A percentile compares a stretch with the other conserved stretches of the same genome.
phyloP scores from a whole-genome alignment of 768 basidiomycete genomes.

The Phanerochaete carnosa region DNA sequence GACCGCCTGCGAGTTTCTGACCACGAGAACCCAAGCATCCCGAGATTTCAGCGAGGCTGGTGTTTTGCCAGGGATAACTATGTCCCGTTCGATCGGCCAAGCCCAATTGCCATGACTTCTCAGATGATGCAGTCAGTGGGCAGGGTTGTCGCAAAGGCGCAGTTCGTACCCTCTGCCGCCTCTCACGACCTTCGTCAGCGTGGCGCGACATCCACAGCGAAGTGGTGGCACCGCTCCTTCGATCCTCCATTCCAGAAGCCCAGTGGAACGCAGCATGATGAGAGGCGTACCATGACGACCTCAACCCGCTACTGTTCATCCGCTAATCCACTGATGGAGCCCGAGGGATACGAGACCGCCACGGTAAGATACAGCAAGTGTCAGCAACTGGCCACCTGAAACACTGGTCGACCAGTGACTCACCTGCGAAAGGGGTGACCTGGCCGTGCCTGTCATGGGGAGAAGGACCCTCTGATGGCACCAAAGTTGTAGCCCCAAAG shows the following conservation, averaged over 20 bases:
- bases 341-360: not conserved
- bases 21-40: constrained; percentile 10
- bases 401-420: not conserved
- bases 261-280: not conserved
- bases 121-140: constrained; percentile 1
- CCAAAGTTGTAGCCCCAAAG: not conserved
- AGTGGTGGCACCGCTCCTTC: constrained; percentile 5
- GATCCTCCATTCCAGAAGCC: not conserved
- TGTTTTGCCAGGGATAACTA: not conserved
- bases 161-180: not conserved
- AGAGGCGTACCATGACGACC: not conserved
- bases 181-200: constrained; percentile 8
- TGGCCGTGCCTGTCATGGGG: not conserved
- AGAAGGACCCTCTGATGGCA: not conserved
- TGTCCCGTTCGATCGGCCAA: constrained; percentile 12
- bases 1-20: constrained; percentile 11
- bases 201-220: not conserved
- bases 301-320: not conserved
- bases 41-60: constrained; percentile 12
- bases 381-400: not conserved
- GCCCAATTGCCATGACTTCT: constrained; percentile 2
- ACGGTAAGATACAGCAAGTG: not conserved
- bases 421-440: not conserved
- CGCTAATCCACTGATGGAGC: not conserved
- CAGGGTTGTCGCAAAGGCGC: not conserved